A percentile compares a stretch with the other conserved stretches of the same genome.
Evolutionary conservation across 2,329 filamentous ascomycete genomes (phyloP).

Genomic region (Colletotrichum sp.): DNA sequence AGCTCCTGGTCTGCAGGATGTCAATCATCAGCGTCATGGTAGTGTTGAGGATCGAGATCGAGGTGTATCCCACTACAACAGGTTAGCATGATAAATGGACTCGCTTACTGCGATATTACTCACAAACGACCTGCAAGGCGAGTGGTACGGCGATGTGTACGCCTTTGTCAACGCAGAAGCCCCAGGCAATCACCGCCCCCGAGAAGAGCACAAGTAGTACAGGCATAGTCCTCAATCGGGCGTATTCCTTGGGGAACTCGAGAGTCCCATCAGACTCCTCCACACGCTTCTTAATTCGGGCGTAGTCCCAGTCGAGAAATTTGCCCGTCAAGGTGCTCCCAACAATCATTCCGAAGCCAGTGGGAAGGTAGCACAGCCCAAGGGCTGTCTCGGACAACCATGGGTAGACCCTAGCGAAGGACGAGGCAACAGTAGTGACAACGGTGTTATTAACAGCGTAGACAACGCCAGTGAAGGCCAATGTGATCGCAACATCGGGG

Average conservation of each 20-base stretch:
- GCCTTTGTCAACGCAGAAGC: conserved; percentile 27
- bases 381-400: conserved; percentile 33
- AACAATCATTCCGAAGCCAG: conserved; percentile 33
- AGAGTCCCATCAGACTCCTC: neutral
- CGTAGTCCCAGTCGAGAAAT: conserved; percentile 33
- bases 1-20: conserved; percentile 31
- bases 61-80: conserved; percentile 29
- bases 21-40: conserved; percentile 37
- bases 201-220: conserved; percentile 27
- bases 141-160: conserved; percentile 28
- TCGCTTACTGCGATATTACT: neutral
- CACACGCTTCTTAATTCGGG: conserved; percentile 21
- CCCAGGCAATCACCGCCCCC: conserved; percentile 29
- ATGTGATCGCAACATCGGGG: conserved; percentile 31
- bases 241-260: conserved; percentile 30
- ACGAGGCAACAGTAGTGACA: conserved; percentile 37
- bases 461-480: conserved; percentile 35
- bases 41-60: conserved; percentile 33
- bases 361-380: conserved; percentile 35
- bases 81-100: neutral
- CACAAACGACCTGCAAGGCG: conserved; percentile 27
- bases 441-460: conserved; percentile 39
- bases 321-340: conserved; percentile 32
- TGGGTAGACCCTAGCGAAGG: conserved; percentile 26
- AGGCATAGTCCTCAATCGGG: conserved; percentile 29